Evolutionary conservation across 352 stramenopile species (phyloP).

Genomic region (Phytophthora cactorum): DNA sequence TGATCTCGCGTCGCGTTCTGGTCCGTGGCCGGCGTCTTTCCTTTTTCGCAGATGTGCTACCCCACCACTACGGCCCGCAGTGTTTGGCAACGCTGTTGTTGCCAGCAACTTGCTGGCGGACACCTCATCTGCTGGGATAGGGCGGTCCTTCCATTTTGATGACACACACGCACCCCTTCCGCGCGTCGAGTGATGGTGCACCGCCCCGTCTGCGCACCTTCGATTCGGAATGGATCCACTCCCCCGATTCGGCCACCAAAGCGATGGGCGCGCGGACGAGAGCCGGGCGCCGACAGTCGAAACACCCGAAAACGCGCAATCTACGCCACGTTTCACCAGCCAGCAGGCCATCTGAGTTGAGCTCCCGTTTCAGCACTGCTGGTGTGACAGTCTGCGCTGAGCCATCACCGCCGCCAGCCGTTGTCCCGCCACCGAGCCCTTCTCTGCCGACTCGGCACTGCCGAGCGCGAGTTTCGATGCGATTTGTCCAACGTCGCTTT

Average conservation of each 20-base stretch:
- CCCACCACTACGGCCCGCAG: not conserved
- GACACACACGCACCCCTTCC: not conserved
- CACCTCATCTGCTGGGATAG: constrained; percentile 17
- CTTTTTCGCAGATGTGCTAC: constrained; percentile 15
- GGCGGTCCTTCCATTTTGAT: constrained; percentile 1
- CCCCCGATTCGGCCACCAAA: no score
- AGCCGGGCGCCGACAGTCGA: constrained; percentile 32
- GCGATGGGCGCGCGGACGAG: constrained; percentile 22
- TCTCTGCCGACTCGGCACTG: not conserved
- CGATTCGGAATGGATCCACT: constrained; percentile 1
- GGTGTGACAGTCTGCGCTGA: constrained; percentile 10
- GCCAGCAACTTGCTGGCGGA: no score
- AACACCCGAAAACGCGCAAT: constrained; percentile 13
- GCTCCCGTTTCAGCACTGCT: constrained; percentile 21
- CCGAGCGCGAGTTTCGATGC: not conserved
- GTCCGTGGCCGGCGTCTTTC: constrained; percentile 4
- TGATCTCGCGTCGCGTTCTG: not conserved
- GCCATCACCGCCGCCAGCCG: constrained; percentile 10
- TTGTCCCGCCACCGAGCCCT: constrained; percentile 4
- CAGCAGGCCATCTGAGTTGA: constrained; percentile 16
- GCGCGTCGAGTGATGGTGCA: no score
- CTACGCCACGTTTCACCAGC: constrained; percentile 21
- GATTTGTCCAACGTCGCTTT: constrained; percentile 34
- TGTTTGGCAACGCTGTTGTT: no score
- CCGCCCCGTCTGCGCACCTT: not conserved